Percentiles rank a stretch among this genome's conserved stretches.
phyloP scores from a whole-genome alignment of 2,329 filamentous ascomycete genomes.

The Sclerotinia nivalis region DNA sequence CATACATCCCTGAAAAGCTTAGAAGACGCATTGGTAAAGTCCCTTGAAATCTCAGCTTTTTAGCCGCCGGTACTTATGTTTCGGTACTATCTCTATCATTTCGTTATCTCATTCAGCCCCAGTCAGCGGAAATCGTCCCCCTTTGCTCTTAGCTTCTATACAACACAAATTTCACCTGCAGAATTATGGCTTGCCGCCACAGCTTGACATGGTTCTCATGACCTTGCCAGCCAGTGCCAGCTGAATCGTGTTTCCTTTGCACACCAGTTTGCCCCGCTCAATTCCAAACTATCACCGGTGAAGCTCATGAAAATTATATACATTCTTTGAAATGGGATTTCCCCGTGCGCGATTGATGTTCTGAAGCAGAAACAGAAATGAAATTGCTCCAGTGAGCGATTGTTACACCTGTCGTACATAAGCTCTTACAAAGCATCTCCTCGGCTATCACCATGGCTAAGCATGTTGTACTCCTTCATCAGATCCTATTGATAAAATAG shows the following conservation, averaged over 20 bases:
- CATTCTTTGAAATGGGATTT: background rate
- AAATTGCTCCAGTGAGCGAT: background rate
- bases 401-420: background rate
- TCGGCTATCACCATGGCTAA: background rate
- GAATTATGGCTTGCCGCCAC: background rate
- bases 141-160: background rate
- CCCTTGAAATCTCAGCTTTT: background rate
- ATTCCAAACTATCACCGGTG: background rate
- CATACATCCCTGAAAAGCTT: background rate
- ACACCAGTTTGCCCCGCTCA: background rate
- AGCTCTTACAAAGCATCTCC: background rate
- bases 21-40: background rate
- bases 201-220: conserved; percentile 11
- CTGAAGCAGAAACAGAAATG: background rate
- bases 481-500: background rate
- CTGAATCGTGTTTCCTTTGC: background rate
- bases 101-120: background rate
- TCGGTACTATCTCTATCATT: background rate
- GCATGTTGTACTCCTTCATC: background rate
- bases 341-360: background rate
- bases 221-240: background rate
- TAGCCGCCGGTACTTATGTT: background rate
- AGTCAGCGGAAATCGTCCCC: background rate
- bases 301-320: background rate
- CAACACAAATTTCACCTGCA: background rate